Percentiles rank a stretch among this genome's conserved stretches.
These are phyloP conservation scores for Penicillium concentricum DNA, from an alignment of 2,329 filamentous ascomycete genomes.

Conservation along the genomic window DNA sequence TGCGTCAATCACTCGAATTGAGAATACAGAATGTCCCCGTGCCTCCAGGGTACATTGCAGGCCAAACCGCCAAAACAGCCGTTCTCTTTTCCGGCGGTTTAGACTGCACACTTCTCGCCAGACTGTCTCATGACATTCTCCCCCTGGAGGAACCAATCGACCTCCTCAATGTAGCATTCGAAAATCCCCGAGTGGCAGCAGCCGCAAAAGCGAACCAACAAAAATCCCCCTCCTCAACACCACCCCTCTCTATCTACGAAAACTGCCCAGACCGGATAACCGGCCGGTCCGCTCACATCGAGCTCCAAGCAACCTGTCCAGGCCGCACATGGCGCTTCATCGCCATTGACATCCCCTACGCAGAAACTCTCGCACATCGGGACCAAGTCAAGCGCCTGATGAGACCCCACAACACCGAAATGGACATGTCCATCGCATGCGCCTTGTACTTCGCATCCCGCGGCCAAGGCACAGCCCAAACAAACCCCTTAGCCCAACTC, in stretches of 20 bases:
- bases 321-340: constrained; percentile 78
- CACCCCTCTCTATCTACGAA: constrained; percentile 60
- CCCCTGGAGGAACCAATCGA: constrained; percentile 71
- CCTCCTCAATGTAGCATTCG: constrained; percentile 92
- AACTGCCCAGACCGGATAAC: constrained; percentile 87
- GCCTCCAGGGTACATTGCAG: constrained; percentile 44
- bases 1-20: constrained; percentile 62
- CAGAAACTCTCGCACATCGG: constrained; percentile 69
- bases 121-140: constrained; percentile 74
- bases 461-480: constrained; percentile 56
- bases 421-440: constrained; percentile 92
- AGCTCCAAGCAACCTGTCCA: constrained; percentile 69
- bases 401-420: constrained; percentile 92
- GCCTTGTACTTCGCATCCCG: constrained; percentile 94
- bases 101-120: constrained; percentile 85
- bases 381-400: constrained; percentile 72
- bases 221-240: constrained; percentile 6
- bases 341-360: constrained; percentile 74
- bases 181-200: constrained; percentile 75
- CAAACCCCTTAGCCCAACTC: constrained; percentile 26
- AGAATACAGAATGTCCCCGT: constrained; percentile 66
- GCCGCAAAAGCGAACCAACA: constrained; percentile 50
- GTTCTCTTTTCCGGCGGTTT: constrained; percentile 92
- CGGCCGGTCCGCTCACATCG: constrained; percentile 74
- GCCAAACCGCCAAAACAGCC: constrained; percentile 54